Base-by-base conservation (phyloP, 2,329 filamentous ascomycete species). In the Penicillium vulpinum region DNA sequence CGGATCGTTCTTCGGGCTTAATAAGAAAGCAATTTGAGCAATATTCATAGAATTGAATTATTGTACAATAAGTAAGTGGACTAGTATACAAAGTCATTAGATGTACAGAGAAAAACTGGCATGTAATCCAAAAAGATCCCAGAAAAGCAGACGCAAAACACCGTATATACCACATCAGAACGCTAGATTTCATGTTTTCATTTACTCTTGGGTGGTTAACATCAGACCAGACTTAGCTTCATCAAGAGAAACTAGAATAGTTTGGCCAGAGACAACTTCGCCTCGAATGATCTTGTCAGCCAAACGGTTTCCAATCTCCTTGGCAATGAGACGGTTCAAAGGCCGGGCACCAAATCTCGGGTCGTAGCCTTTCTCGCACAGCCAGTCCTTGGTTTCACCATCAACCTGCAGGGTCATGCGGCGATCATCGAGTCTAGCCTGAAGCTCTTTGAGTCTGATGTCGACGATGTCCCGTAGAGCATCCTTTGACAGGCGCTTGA, bases 281-380 rank as follows among this genome's bases (percentile, higher is more conserved):
- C 94, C 94, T 53, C 89, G 83, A 66, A 97, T 97, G 67, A 99
- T 95, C 78, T 88, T 89, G 70, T 96, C 92, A 0, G 94, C 94
- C 38, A 97, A 81, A 4, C 86, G 83, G 73, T 97, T 97, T 58
- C 90, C 88, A 63, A 99, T 91, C 75, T 97, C 87, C 68, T 89
- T 96, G 22, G 89, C 86, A 63, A 97, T 97, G 51, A 97, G 83
- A 36, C 94, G 83, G 74, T 97, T 97, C 31, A 97, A 81, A 28
- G 94, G 94, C 7, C 94, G 83, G 8, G 94, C 94, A 61, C 94
- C 94, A 71, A 91, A 97, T 68, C 88, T 88, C 22, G 93, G 91
- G 69, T 97, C 91, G 71, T 97, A 97, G 2, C 93, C 93, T 61
- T 87, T 85, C 61, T 94, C 89, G 39, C 91, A 92, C 6, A 97